These are phyloP conservation scores for Brassica hybrid DNA, from an alignment of 441 rosid species.

Conservation along the genomic window DNA sequence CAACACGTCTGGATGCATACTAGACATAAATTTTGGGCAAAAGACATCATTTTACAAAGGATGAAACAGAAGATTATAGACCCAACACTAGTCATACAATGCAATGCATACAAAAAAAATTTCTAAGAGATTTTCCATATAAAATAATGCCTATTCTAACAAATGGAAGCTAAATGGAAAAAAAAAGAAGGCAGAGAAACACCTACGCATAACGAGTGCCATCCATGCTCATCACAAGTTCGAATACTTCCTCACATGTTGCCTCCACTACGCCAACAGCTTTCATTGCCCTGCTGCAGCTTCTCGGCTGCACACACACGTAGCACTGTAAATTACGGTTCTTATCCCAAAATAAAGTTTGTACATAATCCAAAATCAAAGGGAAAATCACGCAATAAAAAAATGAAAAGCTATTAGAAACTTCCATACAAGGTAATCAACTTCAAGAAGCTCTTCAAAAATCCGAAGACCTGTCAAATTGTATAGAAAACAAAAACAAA, in stretches of 20 bases:
- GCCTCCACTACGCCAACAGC: slow-evolving; percentile 99
- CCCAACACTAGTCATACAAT: not conserved
- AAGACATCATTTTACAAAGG: not conserved
- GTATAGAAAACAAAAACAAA: slow-evolving; percentile 8
- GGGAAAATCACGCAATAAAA: slow-evolving; percentile 15
- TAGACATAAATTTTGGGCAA: not conserved
- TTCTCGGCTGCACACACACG: slow-evolving; percentile 82
- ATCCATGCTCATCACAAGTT: slow-evolving; percentile 99
- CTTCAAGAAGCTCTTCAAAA: slow-evolving; percentile 99
- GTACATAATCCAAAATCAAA: slow-evolving; percentile 24
- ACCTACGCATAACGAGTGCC: slow-evolving; percentile 99
- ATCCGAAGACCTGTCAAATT: slow-evolving; percentile 91
- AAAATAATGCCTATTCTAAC: not conserved
- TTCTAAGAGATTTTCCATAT: not conserved
- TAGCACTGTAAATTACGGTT: slow-evolving; percentile 42
- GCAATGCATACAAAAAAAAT: not conserved
- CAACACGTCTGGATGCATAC: slow-evolving; percentile 9
- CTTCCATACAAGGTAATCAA: slow-evolving; percentile 93
- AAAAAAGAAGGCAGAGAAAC: slow-evolving; percentile 38
- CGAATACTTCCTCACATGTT: slow-evolving; percentile 97
- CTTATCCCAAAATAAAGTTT: slow-evolving; percentile 34
- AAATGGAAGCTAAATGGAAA: not conserved
- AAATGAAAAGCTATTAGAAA: slow-evolving; percentile 22
- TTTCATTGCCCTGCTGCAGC: slow-evolving; percentile 99
- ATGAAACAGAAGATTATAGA: slow-evolving; percentile 14